Percentiles rank a stretch among this genome's conserved stretches.
Conservation (phyloP, 2,329 filamentous ascomycete genomes). For the Fusarium anthophilum region DNA sequence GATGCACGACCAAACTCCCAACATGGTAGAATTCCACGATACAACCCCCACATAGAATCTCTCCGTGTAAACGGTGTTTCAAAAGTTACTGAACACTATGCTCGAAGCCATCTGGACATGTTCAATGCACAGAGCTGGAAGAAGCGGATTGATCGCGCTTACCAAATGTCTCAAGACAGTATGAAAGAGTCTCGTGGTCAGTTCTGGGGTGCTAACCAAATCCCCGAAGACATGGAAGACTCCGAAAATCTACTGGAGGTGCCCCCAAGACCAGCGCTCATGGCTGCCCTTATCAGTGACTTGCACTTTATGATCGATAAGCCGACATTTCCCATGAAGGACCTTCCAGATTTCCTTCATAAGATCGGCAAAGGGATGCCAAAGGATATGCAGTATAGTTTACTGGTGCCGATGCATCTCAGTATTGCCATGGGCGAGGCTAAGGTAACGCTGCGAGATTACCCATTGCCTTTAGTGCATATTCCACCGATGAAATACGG, state of each 20-base stretch:
- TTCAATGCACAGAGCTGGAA: conserved; percentile 95
- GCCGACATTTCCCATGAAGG: conserved; percentile 84
- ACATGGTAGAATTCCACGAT: conserved; percentile 65
- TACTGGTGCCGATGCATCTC: conserved; percentile 90
- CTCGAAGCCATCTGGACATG: conserved; percentile 76
- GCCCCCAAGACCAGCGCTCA: conserved; percentile 83
- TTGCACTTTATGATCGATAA: conserved; percentile 89
- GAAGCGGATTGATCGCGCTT: conserved; percentile 82
- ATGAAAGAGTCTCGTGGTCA: conserved; percentile 81
- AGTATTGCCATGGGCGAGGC: conserved; percentile 91
- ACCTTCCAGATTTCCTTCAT: conserved; percentile 86
- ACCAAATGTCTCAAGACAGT: conserved; percentile 73
- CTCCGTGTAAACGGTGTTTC: conserved; percentile 74
- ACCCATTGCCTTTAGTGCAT: conserved; percentile 90
- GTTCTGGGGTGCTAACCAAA: conserved; percentile 84
- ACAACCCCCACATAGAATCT: conserved; percentile 79
- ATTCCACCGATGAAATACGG: conserved; percentile 83
- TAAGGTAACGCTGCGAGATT: conserved; percentile 87
- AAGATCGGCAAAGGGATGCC: conserved; percentile 97
- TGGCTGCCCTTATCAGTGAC: conserved; percentile 83
- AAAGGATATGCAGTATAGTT: conserved; percentile 85
- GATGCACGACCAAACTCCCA: conserved; percentile 45
- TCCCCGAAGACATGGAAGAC: conserved; percentile 84
- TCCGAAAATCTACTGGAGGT: conserved; percentile 87
- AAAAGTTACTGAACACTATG: conserved; percentile 79